These are phyloP conservation scores for Hyaloscypha variabilis DNA, from an alignment of 495 filamentous ascomycete genomes.

Conservation along the genomic window DNA sequence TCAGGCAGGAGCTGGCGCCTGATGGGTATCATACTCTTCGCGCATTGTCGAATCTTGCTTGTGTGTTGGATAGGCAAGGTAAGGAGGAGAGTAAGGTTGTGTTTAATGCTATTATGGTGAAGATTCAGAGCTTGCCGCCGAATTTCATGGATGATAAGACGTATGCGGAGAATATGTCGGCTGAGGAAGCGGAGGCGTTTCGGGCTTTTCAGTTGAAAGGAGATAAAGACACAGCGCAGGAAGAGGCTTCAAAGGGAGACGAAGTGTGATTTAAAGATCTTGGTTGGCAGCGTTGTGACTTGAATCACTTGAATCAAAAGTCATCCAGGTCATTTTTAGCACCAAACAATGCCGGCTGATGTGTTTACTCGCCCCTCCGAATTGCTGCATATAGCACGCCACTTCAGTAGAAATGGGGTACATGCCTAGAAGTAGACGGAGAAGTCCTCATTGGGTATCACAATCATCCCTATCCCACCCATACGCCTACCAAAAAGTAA, in stretches of 20 bases:
- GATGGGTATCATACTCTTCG: background rate
- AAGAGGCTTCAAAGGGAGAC: too few species aligned
- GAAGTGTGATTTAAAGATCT: too few species aligned
- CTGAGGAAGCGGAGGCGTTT: background rate
- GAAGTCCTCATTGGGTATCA: background rate
- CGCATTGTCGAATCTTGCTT: background rate
- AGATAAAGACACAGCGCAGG: background rate
- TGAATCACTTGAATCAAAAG: too few species aligned
- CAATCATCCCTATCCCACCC: background rate
- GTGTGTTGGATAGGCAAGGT: background rate
- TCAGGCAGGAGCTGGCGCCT: background rate
- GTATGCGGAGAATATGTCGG: background rate
- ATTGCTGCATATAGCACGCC: too few species aligned
- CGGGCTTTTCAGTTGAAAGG: background rate
- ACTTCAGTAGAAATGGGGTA: too few species aligned
- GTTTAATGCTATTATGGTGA: background rate
- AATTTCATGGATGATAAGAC: background rate
- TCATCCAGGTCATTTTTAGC: too few species aligned
- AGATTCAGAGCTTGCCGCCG: background rate
- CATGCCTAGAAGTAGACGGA: too few species aligned
- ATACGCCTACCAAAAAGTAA: background rate
- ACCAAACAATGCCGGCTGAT: too few species aligned
- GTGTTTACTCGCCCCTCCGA: too few species aligned
- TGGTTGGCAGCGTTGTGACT: too few species aligned
- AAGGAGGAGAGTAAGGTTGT: background rate